Evolutionary conservation across 164 flowering plant species (phyloP), one percentile per base, ranked within the genome.

Genomic region (Magnolia officinalis): DNA sequence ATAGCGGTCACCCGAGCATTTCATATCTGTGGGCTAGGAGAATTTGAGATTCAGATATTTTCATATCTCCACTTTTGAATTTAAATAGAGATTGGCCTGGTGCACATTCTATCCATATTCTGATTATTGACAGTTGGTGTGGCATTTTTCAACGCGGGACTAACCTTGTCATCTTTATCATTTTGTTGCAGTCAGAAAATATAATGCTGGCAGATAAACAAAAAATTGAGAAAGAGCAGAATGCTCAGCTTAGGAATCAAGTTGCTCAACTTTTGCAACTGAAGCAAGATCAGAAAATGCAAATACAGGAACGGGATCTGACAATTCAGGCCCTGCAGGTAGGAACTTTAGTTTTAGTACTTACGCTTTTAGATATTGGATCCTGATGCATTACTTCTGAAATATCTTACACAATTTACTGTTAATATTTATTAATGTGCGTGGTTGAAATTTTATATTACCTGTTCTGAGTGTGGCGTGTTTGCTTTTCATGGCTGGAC

Each of bases 221-320:
- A 78, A 89, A 89, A 83, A 79, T 87, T 67, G 98, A 96, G 84
- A 94, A 90, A 81, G 99, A 96, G 77, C 97, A 93, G 80, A 96
- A 92, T 86, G 80, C 88, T 75, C 96, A 94, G 80, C 89, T 96
- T 18, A 88, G 91, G 76, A 93, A 88, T 85, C 98, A 94, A 84
- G 88, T 94, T 77, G 90, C 99, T 79, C 90, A 90, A 79, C 84
- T 94, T 45, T 81, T 94, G 72, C 92, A 91, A 81, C 71, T 82
- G 74, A 98, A 92, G 84, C 95, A 94, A 84, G 97, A 96, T 2
- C 93, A 88, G 70, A 94, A 93, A 79, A 59, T 89, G 77, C 92
- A 85, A 83, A 79, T 92, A 76, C 90, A 91, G 77, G 91, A 94
- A 75, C 82, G 78, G 52, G 98, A 94, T 81, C 84, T 88, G 67